Evolutionary conservation across 495 filamentous ascomycete genomes (phyloP).

Genomic region (Entonaema liquescens): DNA sequence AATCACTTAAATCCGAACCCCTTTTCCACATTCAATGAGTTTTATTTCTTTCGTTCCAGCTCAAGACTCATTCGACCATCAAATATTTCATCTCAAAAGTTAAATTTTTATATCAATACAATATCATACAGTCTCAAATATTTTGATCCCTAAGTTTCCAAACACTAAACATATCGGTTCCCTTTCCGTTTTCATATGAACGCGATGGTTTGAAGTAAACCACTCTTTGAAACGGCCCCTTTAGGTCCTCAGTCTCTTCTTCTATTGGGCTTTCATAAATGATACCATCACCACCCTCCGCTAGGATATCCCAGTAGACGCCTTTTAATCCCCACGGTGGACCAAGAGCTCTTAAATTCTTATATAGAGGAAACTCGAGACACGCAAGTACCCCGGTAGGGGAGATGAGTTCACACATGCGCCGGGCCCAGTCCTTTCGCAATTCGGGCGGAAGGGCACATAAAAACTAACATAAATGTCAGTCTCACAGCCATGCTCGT

Average conservation of each 20-base stretch:
- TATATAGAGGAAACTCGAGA: constrained; percentile 79
- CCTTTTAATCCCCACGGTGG: constrained; percentile 72
- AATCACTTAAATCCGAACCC: neutral
- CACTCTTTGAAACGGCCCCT: constrained; percentile 62
- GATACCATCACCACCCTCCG: constrained; percentile 69
- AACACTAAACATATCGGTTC: constrained; percentile 42
- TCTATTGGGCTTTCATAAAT: constrained; percentile 58
- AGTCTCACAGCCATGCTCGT: neutral
- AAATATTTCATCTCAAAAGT: too few relatives aligned
- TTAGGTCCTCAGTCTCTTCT: neutral
- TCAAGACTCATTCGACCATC: neutral
- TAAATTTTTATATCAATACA: too few relatives aligned
- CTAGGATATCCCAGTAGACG: constrained; percentile 71
- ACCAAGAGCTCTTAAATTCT: constrained; percentile 66
- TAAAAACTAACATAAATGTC: constrained; percentile 66
- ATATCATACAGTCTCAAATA: too few relatives aligned
- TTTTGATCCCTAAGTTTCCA: constrained; percentile 22
- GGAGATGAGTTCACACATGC: constrained; percentile 70
- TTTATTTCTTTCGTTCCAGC: neutral
- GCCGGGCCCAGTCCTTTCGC: constrained; percentile 71
- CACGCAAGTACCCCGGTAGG: constrained; percentile 70
- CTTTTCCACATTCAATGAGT: neutral
- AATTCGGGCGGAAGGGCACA: constrained; percentile 72
- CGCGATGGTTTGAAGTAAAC: constrained; percentile 69
- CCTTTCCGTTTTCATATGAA: constrained; percentile 64